These are phyloP conservation scores for Hypoxylon sp. DNA, from an alignment of 2,329 filamentous ascomycete genomes.

Conservation along the genomic window DNA sequence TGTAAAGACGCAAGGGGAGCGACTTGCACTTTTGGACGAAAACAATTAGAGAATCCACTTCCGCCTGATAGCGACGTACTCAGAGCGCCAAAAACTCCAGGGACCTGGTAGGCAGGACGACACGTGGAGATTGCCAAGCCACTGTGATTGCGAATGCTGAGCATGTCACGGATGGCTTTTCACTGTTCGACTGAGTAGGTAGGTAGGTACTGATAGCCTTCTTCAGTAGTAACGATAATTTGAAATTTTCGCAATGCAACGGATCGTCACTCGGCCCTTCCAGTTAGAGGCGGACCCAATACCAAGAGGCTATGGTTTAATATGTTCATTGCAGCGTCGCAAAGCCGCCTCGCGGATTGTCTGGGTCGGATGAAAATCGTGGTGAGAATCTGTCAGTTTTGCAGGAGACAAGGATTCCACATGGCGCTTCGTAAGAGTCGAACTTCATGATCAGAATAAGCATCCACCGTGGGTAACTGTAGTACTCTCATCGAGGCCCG, in stretches of 20 bases:
- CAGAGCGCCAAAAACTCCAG: constrained; percentile 14
- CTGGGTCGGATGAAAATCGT: constrained; percentile 12
- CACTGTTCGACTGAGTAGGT: constrained; percentile 2
- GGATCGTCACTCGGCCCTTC: background rate
- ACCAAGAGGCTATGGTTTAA: constrained; percentile 1
- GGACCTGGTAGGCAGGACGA: constrained; percentile 17
- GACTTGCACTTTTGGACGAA: constrained; percentile 8
- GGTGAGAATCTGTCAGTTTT: constrained; percentile 6
- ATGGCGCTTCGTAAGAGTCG: background rate
- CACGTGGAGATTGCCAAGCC: constrained; percentile 31
- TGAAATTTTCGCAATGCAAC: background rate
- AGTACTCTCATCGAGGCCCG: constrained; percentile 8
- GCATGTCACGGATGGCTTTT: constrained; percentile 3
- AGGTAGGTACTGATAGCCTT: background rate
- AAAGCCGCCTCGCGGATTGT: background rate
- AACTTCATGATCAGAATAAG: constrained; percentile 1
- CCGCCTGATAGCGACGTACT: constrained; percentile 5
- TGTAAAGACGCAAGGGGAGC: constrained; percentile 14
- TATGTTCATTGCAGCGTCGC: background rate
- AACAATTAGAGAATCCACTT: constrained; percentile 6
- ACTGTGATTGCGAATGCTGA: constrained; percentile 12
- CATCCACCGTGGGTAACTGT: background rate
- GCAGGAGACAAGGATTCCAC: background rate
- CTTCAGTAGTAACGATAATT: constrained; percentile 2
- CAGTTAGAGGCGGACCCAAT: background rate